Conservation (phyloP, 2,329 filamentous ascomycete genomes). For the Botrytis elliptica region DNA sequence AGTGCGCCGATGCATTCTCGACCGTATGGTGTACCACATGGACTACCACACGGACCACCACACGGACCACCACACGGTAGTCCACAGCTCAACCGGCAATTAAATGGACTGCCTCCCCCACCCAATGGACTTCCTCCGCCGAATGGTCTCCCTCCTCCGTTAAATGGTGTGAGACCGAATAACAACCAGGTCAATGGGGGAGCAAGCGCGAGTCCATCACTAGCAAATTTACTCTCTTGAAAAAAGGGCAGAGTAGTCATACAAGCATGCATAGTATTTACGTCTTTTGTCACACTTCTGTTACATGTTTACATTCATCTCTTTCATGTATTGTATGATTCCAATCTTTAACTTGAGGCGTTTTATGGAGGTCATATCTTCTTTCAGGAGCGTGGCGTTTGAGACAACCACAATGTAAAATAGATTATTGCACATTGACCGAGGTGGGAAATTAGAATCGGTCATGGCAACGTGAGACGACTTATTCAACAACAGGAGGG, state of each 20-base stretch:
- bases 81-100: conserved; percentile 35
- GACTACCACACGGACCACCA: conserved; percentile 30
- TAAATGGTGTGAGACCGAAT: conserved; percentile 38
- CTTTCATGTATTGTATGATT: conserved; percentile 41
- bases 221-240: conserved; percentile 70
- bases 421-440: background rate
- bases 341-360: conserved; percentile 10
- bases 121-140: conserved; percentile 32
- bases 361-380: conserved; percentile 9
- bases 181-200: conserved; percentile 55
- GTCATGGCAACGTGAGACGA: background rate
- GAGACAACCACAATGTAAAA: conserved; percentile 17
- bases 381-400: conserved; percentile 16
- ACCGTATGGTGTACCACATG: conserved; percentile 40
- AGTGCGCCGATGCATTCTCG: conserved; percentile 46
- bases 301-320: conserved; percentile 40
- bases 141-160: conserved; percentile 34
- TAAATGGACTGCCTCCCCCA: conserved; percentile 30
- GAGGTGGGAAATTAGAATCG: conserved; percentile 16
- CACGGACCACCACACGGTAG: conserved; percentile 34
- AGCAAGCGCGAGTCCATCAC: conserved; percentile 74
- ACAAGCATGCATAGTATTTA: background rate
- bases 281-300: background rate
- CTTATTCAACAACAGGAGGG: background rate
- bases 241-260: background rate